Evolutionary conservation across 2,329 filamentous ascomycete genomes (phyloP), one percentile per base, ranked within the genome.

Genomic region (Phoma herbarum): DNA sequence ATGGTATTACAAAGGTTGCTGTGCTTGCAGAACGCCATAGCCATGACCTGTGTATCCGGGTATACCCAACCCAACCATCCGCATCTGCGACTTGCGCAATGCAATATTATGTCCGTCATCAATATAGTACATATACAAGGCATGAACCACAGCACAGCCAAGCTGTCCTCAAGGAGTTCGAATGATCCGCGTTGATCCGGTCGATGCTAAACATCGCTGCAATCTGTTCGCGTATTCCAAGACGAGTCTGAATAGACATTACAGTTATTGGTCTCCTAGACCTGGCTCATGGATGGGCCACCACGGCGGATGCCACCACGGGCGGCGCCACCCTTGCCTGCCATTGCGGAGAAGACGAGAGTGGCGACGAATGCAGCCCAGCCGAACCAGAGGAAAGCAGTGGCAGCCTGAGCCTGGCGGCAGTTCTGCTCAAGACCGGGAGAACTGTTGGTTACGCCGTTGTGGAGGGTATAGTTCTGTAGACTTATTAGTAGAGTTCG

Each of bases 321-420:
- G 44, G 78, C 72, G n/a, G 66, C 68, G 54, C 67, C 73, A 35
- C 84, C 81, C 66, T 83, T 81, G 57, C 83, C 82, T 59, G 80
- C 78, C 68, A 87, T 75, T 54, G 83, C 78, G 62, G 90, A 82
- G 71, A 86, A 80, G 43, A 87, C 74, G 39, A 83, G 83, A 3
- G 80, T 78, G 18, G 73, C 86, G 26, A 81, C 78, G 70, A 89
- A 90, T 25, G 84, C 81, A 37, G 80, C 83, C 75, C 89, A 91
- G 47, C 91, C 84, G 79, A 93, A 93, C 89, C 89, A 94, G 78
- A 92, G 83, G 80, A 94, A 94, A 35, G 86, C 89, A 31, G 85
- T 86, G 62, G 85, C 85, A 35, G 90, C 90, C 80, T 93, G 90
- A 16, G 91, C 85, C 78, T 92, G 87, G 62, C 86, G 87, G 79